Evolutionary conservation across 805 yeast genomes (phyloP).

Genomic region (Limtongia smithiae): DNA sequence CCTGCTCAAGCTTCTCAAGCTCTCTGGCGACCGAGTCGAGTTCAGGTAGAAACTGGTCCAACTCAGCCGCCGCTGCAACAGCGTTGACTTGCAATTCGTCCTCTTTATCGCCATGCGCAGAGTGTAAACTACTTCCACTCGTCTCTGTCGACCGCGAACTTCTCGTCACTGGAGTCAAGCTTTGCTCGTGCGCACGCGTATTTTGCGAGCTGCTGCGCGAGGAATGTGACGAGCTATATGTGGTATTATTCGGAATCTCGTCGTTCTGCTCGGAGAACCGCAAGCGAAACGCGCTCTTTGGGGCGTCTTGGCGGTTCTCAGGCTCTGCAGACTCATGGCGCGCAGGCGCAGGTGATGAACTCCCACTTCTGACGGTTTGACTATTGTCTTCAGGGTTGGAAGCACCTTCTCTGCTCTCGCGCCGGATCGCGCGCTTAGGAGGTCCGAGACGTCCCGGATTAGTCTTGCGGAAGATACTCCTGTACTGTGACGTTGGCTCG

Average conservation of each 20-base stretch:
- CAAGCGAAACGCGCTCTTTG: not conserved
- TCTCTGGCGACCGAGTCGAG: no score
- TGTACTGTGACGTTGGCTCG: constrained; percentile 28
- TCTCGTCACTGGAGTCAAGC: no score
- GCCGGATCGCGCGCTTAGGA: constrained; percentile 37
- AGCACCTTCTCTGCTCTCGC: constrained; percentile 26
- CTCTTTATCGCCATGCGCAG: no score
- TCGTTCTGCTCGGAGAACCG: constrained; percentile 22
- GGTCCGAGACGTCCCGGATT: constrained; percentile 39
- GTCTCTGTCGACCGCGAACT: no score
- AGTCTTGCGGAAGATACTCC: constrained; percentile 36
- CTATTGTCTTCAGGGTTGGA: no score
- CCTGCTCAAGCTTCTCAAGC: no score
- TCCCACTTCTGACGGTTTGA: constrained; percentile 8
- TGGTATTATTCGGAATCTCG: constrained; percentile 31
- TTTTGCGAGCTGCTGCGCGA: not conserved
- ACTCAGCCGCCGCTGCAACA: no score
- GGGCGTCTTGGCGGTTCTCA: not conserved
- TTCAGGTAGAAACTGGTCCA: no score
- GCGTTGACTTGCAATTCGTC: no score
- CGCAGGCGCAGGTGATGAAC: no score
- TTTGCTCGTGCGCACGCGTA: not conserved
- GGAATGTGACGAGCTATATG: constrained; percentile 3
- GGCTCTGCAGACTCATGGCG: no score
- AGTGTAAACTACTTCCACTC: no score